Evolutionary conservation across 176 grass and related monocot genomes (phyloP).

Genomic region (Triticum timopheevii): DNA sequence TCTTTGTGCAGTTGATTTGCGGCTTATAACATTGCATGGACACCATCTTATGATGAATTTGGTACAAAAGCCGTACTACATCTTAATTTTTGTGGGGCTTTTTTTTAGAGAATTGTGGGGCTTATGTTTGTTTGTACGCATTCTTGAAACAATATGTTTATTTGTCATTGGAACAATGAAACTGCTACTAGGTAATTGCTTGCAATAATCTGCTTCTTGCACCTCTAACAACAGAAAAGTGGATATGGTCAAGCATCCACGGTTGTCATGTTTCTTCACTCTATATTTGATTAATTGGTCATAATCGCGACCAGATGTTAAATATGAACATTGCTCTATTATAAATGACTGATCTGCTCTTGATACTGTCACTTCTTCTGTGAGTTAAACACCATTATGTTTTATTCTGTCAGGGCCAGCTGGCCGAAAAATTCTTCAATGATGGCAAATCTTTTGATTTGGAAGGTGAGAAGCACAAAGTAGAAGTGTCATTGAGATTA

Average conservation of each 20-base stretch:
- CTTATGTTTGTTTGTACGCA: not conserved
- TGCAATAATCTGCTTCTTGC: not conserved
- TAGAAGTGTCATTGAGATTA: not conserved
- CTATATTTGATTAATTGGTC: not conserved
- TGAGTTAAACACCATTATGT: not conserved
- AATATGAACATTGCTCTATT: not conserved
- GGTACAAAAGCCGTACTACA: not conserved
- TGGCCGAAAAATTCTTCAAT: constrained; percentile 91
- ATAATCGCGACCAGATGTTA: not conserved
- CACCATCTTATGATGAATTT: not conserved
- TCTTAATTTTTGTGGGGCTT: no score
- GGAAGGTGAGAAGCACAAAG: constrained; percentile 60
- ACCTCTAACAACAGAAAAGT: not conserved
- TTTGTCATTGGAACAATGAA: not conserved
- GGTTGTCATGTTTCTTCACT: not conserved
- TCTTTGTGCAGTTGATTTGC: not conserved
- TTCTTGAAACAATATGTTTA: not conserved
- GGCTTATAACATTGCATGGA: not conserved
- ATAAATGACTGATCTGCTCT: not conserved
- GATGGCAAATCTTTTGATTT: constrained; percentile 92
- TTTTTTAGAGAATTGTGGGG: not conserved
- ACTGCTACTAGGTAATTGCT: not conserved
- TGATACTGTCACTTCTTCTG: not conserved
- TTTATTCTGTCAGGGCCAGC: constrained; percentile 50
- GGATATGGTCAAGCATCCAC: not conserved